phyloP scores from a whole-genome alignment of 805 yeast genomes.

The Cyberlindnera petersonii region DNA sequence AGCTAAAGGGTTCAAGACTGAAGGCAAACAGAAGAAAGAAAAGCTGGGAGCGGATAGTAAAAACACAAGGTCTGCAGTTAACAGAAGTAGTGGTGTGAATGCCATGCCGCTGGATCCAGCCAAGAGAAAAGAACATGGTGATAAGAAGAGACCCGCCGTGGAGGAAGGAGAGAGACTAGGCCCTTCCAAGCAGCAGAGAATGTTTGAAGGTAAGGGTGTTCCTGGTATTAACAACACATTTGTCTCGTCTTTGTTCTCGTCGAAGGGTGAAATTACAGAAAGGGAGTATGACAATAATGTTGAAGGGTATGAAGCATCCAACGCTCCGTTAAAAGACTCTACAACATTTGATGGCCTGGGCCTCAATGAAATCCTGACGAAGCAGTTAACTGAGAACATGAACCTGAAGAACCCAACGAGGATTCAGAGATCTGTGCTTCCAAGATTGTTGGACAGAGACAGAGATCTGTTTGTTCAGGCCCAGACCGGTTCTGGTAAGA shows the following conservation, averaged over 20 bases:
- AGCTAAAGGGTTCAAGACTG: slow-evolving; percentile 23
- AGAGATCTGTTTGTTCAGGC: slow-evolving; percentile 87
- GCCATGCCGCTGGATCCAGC: neutral
- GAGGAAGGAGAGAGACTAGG: slow-evolving; percentile 22
- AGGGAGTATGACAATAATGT: slow-evolving; percentile 36
- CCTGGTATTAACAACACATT: slow-evolving; percentile 57
- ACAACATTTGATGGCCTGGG: slow-evolving; percentile 73
- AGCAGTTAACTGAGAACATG: slow-evolving; percentile 55
- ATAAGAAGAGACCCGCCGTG: slow-evolving; percentile 17
- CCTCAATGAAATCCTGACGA: slow-evolving; percentile 47
- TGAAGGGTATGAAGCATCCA: slow-evolving; percentile 54
- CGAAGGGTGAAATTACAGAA: slow-evolving; percentile 50
- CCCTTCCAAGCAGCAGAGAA: slow-evolving; percentile 35
- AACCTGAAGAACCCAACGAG: slow-evolving; percentile 68
- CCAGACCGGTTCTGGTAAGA: slow-evolving; percentile 98
- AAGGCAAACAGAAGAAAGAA: slow-evolving; percentile 6
- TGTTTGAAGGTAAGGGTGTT: slow-evolving; percentile 46
- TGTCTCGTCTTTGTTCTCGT: slow-evolving; percentile 82
- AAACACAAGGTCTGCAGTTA: slow-evolving; percentile 11
- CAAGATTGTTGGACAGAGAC: slow-evolving; percentile 43
- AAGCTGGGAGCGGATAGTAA: slow-evolving; percentile 6
- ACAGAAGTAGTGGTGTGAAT: slow-evolving; percentile 4
- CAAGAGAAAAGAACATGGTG: slow-evolving; percentile 4
- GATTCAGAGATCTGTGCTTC: slow-evolving; percentile 80
- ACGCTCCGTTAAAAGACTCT: slow-evolving; percentile 73